These are phyloP conservation scores for Neurospora africana DNA, from an alignment of 495 filamentous ascomycete species.

Conservation along the genomic window DNA sequence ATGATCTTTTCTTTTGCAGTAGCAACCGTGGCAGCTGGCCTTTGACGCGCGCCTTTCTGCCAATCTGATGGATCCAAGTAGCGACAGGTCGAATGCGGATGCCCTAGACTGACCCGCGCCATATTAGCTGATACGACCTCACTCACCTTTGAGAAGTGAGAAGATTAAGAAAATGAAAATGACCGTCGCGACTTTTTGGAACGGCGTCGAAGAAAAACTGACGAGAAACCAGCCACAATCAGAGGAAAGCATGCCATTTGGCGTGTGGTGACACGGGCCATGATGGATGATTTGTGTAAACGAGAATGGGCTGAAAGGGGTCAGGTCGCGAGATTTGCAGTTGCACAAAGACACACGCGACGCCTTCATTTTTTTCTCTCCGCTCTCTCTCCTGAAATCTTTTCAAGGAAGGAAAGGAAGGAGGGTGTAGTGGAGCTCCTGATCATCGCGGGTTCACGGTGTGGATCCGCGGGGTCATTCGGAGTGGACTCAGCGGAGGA, in stretches of 20 bases:
- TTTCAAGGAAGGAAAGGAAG: neutral
- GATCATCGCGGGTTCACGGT: neutral
- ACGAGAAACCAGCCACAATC: neutral
- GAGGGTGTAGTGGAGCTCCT: neutral
- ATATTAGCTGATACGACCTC: neutral
- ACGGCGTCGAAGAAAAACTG: neutral
- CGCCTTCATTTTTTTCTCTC: neutral
- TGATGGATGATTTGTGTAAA: neutral
- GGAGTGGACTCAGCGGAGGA: neutral
- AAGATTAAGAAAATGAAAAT: neutral
- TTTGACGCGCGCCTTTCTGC: neutral
- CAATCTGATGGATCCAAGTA: neutral
- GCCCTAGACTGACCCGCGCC: neutral
- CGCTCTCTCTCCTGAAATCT: neutral
- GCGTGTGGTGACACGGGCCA: neutral
- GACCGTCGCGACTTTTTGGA: neutral
- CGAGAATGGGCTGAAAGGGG: neutral
- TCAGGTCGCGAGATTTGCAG: neutral
- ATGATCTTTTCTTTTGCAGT: neutral
- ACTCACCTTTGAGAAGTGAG: neutral
- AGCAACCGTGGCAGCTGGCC: neutral
- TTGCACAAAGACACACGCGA: neutral
- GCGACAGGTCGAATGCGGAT: neutral
- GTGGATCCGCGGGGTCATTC: neutral
- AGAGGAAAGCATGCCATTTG: neutral